Evolutionary conservation across 1,284 basidiomycete species (phyloP).

Genomic region (Athelia sp.): DNA sequence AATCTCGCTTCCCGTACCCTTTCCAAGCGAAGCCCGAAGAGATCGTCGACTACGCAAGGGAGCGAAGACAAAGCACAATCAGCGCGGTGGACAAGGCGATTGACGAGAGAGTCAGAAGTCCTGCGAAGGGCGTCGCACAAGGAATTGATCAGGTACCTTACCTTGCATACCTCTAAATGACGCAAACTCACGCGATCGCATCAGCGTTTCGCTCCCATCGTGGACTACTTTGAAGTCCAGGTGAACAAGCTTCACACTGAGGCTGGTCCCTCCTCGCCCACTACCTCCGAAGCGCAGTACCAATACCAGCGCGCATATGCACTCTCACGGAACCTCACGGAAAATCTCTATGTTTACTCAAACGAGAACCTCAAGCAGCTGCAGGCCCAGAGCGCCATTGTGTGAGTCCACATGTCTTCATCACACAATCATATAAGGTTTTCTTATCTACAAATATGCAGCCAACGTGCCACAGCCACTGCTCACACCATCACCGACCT

Average conservation of each 20-base stretch:
- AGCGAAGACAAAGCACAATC: slow-evolving; percentile 49
- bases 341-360: slow-evolving; percentile 60
- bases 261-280: slow-evolving; percentile 33
- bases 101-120: slow-evolving; percentile 58
- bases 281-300: slow-evolving; percentile 40
- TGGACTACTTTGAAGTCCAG: slow-evolving; percentile 62
- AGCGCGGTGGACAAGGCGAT: slow-evolving; percentile 59
- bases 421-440: not conserved
- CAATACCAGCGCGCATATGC: slow-evolving; percentile 72
- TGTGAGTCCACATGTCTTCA: slow-evolving; percentile 38
- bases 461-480: slow-evolving; percentile 64
- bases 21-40: slow-evolving; percentile 71
- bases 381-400: slow-evolving; percentile 58
- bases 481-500: slow-evolving; percentile 57
- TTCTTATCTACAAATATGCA: slow-evolving; percentile 20
- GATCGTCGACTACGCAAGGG: slow-evolving; percentile 54
- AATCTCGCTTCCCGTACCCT: slow-evolving; percentile 68
- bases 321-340: slow-evolving; percentile 58
- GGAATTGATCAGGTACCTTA: slow-evolving; percentile 64
- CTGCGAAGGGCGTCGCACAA: slow-evolving; percentile 57
- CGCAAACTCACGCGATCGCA: not conserved
- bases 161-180: slow-evolving; percentile 8
- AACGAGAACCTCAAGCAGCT: slow-evolving; percentile 68
- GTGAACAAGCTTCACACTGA: slow-evolving; percentile 50
- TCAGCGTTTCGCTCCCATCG: slow-evolving; percentile 68